Conservation (phyloP, 257 asterid genomes). For the Jasminum sambac region DNA sequence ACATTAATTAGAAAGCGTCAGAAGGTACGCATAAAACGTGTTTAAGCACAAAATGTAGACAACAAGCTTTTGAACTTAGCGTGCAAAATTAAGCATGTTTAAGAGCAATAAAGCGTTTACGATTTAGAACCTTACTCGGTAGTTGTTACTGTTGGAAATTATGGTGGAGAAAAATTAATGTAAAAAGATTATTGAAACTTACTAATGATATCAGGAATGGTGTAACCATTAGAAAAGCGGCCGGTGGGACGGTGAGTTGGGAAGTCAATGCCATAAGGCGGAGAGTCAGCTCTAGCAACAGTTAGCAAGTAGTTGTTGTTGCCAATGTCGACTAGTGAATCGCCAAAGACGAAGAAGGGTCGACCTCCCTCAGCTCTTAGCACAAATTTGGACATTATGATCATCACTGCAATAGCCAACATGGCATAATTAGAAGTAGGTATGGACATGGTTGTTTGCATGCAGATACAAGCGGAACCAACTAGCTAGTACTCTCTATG, state of each 20-base stretch:
- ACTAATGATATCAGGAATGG: conserved; percentile 78
- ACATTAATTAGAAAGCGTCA: too few species aligned
- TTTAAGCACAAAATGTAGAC: too few species aligned
- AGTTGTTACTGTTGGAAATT: neutral
- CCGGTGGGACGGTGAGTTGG: conserved; percentile 82
- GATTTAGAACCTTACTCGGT: too few species aligned
- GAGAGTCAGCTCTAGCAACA: conserved; percentile 72
- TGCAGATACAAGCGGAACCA: neutral
- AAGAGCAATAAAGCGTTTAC: too few species aligned
- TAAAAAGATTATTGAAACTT: neutral
- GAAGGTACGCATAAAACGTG: too few species aligned
- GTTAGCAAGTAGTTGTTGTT: conserved; percentile 68
- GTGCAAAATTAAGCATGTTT: too few species aligned
- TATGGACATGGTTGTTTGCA: conserved; percentile 23
- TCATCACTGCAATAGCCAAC: conserved; percentile 11
- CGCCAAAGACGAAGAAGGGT: conserved; percentile 76
- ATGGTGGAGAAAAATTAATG: neutral
- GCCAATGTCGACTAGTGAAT: conserved; percentile 77
- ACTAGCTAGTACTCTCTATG: neutral
- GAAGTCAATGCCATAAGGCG: conserved; percentile 77
- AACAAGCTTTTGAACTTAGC: too few species aligned
- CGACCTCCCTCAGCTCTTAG: conserved; percentile 46
- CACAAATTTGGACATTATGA: conserved; percentile 1
- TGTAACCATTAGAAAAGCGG: conserved; percentile 71
- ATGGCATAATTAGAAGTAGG: conserved; percentile 2